Evolutionary conservation across 331 rosid genomes (phyloP).

Genomic region (Dryas integrifolia): DNA sequence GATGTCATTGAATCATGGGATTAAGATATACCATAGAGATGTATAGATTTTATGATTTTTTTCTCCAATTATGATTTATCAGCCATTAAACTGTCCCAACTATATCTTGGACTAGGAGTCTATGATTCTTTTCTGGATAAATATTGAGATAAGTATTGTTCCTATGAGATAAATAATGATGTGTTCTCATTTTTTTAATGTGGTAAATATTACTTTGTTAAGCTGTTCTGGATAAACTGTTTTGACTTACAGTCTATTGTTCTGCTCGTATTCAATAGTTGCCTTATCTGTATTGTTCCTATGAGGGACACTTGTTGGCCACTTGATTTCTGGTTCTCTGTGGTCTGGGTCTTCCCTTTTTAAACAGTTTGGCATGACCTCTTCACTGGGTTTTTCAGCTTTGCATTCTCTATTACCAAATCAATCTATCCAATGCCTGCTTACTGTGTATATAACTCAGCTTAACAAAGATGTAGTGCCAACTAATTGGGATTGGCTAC

Average conservation of each 20-base stretch:
- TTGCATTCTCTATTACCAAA: neutral
- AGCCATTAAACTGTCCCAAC: too few relatives aligned
- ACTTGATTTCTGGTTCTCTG: neutral
- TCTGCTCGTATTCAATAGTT: neutral
- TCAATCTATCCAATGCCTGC: neutral
- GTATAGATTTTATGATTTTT: too few relatives aligned
- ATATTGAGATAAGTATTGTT: too few relatives aligned
- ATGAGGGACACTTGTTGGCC: neutral
- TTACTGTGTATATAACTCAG: neutral
- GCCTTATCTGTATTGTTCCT: neutral
- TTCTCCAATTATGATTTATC: too few relatives aligned
- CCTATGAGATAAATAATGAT: too few relatives aligned
- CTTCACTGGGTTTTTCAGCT: neutral
- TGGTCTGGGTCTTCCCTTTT: neutral
- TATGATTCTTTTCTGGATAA: too few relatives aligned
- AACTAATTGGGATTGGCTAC: neutral
- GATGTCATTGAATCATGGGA: neutral
- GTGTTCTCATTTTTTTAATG: neutral
- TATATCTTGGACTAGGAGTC: too few relatives aligned
- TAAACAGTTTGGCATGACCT: neutral
- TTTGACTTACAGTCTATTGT: neutral
- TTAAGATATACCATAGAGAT: too few relatives aligned
- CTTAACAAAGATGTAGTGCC: neutral
- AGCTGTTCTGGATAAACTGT: neutral
- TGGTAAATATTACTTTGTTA: neutral